Evolutionary conservation across 352 stramenopile species (phyloP), one percentile per base, ranked within the genome.

Genomic region (Pilasporangium apinafurcum): DNA sequence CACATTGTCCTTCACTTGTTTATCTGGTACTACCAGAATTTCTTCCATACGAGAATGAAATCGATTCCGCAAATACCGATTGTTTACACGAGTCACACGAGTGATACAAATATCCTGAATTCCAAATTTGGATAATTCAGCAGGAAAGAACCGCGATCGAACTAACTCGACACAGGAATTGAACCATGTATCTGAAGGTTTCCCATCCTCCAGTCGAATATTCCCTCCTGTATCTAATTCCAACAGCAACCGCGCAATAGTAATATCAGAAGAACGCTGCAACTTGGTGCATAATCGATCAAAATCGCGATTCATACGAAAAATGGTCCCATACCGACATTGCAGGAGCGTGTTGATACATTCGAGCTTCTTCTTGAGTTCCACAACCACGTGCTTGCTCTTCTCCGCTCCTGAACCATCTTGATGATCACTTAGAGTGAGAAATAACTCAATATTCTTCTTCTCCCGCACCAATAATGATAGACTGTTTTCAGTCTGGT

Each of bases 221-320:
- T 97, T 96, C 0, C 87, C 88, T 12, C 87, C 88, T 5, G 85
- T 96, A 28, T 96, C 80, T 12, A 97, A 65, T 53, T 97, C 88
- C 24, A 96, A 42, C 35, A 96, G 56, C 21, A 97, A 48, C 8
- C 86, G 64, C 18, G 73, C 67, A 27, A 95, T 88, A 34, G 79
- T 87, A 26, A 83, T 68, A 29, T 95, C 78, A 2, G 69, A 80
- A 7, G 71, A 57, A 29, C 66, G 65, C 20, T 70, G 62, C 17
- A 95, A 38, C 13, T 48, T 56, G 12, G 46, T 46, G 3, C 51
- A 48, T 2, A 95, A 45, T 2, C 51, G 51, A 4, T 92, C 64
- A 24, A 79, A 86, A n/a, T 78, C 73, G n/a, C 53, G 38, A 25
- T 77, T 81, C 62, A 89, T 84, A 4, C 56, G 40, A 36, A 73